A percentile compares a stretch with the other conserved stretches of the same genome.
phyloP scores from a whole-genome alignment of 805 yeast species.

The Cyberlindnera mycetangii region DNA sequence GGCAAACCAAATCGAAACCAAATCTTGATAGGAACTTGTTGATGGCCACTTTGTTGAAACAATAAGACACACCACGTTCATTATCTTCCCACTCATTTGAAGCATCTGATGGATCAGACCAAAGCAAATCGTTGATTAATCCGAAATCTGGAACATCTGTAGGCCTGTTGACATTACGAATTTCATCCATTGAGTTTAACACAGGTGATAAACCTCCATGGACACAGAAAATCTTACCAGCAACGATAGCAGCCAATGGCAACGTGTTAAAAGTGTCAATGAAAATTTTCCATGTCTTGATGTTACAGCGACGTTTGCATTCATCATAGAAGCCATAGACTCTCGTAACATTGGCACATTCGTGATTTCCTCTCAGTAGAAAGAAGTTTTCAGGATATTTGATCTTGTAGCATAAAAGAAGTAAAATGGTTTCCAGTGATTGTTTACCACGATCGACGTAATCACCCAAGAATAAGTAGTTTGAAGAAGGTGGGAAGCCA shows the following conservation, averaged over 20 bases:
- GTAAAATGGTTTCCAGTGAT: constrained; percentile 79
- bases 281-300: constrained; percentile 91
- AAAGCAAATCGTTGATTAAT: constrained; percentile 91
- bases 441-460: constrained; percentile 96
- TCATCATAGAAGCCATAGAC: constrained; percentile 97
- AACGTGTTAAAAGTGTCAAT: constrained; percentile 93
- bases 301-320: constrained; percentile 82
- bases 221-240: constrained; percentile 91
- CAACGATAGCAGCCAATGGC: constrained; percentile 84
- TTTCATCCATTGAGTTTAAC: constrained; percentile 72
- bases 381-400: constrained; percentile 88
- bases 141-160: constrained; percentile 99
- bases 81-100: constrained; percentile 80
- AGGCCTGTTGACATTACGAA: constrained; percentile 78
- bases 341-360: constrained; percentile 88
- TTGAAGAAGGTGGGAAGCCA: constrained; percentile 75
- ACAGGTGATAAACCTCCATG: constrained; percentile 96
- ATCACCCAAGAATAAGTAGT: constrained; percentile 76
- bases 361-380: constrained; percentile 91
- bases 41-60: constrained; percentile 85
- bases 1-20: constrained; percentile 75
- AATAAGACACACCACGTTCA: constrained; percentile 94
- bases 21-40: constrained; percentile 72
- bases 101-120: constrained; percentile 87
- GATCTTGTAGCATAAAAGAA: constrained; percentile 74